Evolutionary conservation across 2,329 filamentous ascomycete species (phyloP), one percentile per base, ranked within the genome.

Genomic region (Rhinocladiella mackenziei): DNA sequence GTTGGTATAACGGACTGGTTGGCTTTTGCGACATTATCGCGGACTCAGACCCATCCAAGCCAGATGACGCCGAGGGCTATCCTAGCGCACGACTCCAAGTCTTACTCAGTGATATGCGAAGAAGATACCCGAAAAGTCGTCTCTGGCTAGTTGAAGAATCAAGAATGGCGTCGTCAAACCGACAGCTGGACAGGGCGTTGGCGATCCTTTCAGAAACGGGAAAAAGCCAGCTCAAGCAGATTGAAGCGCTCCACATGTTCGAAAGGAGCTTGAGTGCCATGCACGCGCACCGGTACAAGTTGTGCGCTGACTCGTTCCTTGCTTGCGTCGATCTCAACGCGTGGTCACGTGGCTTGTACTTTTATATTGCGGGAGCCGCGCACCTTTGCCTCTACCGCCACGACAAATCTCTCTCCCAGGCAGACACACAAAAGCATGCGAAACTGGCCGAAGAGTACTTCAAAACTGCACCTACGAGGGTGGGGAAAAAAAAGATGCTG

Each of bases 71-170:
- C 0, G 77, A 84, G 18, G 83, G 83, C 1, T 89, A 89, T 47
- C 92, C 92, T 0, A 73, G 72, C 36, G 75, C 78, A 25, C 78
- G 80, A 48, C 85, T 89, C 51, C 69, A 74, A 36, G 71, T 67
- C 2, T 72, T 97, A 1, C 74, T 97, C 1, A 69, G 69, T 0
- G 76, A 81, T 19, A 92, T 96, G 84, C 78, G 86, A 32, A 59
- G 67, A 15, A 78, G 84, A 2, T 95, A 94, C 58, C 89, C 89
- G 0, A 79, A 87, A 39, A 89, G 84, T 35, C 77, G 83, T 33
- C 74, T 97, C 7, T 98, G 91, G 91, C 74, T 84, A 11, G 71
- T 97, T 2, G 91, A 97, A 64, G 86, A 96, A 67, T 85, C 89
- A 1, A 77, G 89, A 18, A 82, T 89, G 71, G 68, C 81, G 19